Conservation (phyloP, 768 basidiomycete genomes). For the Pisolithus orientalis region DNA sequence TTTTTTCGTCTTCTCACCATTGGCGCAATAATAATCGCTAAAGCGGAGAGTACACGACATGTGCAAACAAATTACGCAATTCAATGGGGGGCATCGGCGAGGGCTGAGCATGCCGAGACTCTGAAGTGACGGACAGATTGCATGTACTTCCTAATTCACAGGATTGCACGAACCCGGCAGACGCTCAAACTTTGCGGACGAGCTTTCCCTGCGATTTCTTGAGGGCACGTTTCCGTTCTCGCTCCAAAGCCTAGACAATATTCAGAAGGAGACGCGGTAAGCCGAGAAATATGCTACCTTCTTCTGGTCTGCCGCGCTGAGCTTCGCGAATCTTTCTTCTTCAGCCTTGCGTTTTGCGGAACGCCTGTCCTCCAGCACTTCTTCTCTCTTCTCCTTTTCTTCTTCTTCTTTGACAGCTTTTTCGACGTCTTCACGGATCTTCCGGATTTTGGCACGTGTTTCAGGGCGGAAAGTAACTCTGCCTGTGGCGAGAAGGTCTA, state of each 20-base stretch:
- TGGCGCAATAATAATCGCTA: not conserved
- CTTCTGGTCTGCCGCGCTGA: conserved; percentile 76
- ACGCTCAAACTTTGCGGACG: conserved; percentile 40
- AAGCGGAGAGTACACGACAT: not conserved
- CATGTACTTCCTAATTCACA: not conserved
- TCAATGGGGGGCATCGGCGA: not conserved
- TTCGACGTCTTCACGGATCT: conserved; percentile 65
- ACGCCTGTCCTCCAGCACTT: conserved; percentile 63
- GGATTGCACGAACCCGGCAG: not conserved
- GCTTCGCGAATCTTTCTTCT: conserved; percentile 63
- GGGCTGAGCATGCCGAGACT: no score
- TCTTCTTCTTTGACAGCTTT: conserved; percentile 63
- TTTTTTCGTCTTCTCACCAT: not conserved
- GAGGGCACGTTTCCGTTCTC: conserved; percentile 67
- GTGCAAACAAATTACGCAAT: not conserved
- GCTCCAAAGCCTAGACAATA: conserved; percentile 51
- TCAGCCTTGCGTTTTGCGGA: conserved; percentile 69
- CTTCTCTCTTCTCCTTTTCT: conserved; percentile 63
- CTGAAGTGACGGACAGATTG: not conserved
- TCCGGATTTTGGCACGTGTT: conserved; percentile 72
- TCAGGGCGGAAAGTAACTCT: conserved; percentile 68
- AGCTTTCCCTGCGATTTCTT: conserved; percentile 66
- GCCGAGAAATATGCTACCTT: conserved; percentile 43
- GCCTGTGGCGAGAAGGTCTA: conserved; percentile 52
- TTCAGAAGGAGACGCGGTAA: conserved; percentile 1